Evolutionary conservation across 2,329 filamentous ascomycete genomes (phyloP).

Genomic region (Cladosporium sphaerospermum): DNA sequence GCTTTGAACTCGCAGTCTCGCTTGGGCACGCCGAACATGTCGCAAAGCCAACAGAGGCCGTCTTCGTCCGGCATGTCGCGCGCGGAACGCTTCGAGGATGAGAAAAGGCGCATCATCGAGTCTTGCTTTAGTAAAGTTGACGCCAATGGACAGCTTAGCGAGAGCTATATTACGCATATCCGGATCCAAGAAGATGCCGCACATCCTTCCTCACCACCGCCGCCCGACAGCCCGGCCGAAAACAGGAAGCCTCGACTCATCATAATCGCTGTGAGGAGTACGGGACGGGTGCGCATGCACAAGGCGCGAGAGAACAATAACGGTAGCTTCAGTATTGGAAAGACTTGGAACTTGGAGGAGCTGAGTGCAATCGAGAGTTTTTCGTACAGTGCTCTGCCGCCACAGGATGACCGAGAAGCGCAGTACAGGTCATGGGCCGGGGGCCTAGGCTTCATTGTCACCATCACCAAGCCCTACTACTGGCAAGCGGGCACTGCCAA

Average conservation of each 20-base stretch:
- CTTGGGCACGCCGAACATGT: background rate
- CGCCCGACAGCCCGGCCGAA: slow-evolving; percentile 64
- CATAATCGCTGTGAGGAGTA: slow-evolving; percentile 87
- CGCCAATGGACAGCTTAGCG: slow-evolving; percentile 71
- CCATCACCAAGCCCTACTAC: slow-evolving; percentile 89
- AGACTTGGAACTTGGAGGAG: slow-evolving; percentile 96
- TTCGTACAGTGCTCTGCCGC: slow-evolving; percentile 40
- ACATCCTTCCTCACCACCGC: slow-evolving; percentile 77
- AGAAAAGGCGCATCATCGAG: slow-evolving; percentile 89
- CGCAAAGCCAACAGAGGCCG: slow-evolving; percentile 2
- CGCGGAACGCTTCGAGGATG: slow-evolving; percentile 91
- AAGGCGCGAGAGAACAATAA: slow-evolving; percentile 95
- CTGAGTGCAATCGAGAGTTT: slow-evolving; percentile 78
- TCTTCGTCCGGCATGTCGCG: slow-evolving; percentile 26
- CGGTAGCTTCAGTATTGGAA: slow-evolving; percentile 92
- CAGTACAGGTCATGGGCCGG: slow-evolving; percentile 69
- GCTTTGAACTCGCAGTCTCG: slow-evolving; percentile 10
- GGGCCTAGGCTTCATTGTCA: slow-evolving; percentile 78
- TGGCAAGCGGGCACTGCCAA: slow-evolving; percentile 91
- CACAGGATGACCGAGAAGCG: slow-evolving; percentile 53
- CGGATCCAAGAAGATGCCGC: slow-evolving; percentile 79
- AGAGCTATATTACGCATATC: slow-evolving; percentile 98
- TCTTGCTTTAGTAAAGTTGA: slow-evolving; percentile 93
- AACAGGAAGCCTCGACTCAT: slow-evolving; percentile 86
- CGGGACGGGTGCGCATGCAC: slow-evolving; percentile 88